Evolutionary conservation across 257 asterid genomes (phyloP).

Genomic region (Asclepias syriaca): DNA sequence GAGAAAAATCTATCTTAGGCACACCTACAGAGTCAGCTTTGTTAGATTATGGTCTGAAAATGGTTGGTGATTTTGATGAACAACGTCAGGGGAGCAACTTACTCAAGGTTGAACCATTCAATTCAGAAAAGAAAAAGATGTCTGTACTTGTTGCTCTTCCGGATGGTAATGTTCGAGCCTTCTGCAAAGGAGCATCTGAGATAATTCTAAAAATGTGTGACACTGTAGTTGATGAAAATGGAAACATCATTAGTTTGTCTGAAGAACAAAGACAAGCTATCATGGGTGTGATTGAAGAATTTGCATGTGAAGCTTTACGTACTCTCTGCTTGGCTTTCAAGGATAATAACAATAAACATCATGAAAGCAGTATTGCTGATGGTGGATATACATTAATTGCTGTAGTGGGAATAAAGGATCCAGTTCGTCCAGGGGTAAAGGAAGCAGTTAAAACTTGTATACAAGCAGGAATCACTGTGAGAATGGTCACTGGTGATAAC

Average conservation of each 20-base stretch:
- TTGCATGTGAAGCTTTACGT: constrained; percentile 76
- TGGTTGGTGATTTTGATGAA: constrained; percentile 78
- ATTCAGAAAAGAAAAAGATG: constrained; percentile 91
- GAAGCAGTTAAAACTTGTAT: constrained; percentile 83
- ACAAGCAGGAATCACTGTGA: constrained; percentile 83
- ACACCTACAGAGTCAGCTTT: constrained; percentile 89
- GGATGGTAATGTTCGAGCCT: constrained; percentile 67
- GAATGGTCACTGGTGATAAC: constrained; percentile 98
- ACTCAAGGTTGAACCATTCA: constrained; percentile 86
- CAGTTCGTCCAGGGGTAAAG: constrained; percentile 87
- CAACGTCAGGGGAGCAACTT: constrained; percentile 46
- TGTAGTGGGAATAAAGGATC: constrained; percentile 92
- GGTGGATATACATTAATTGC: constrained; percentile 73
- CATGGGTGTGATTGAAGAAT: constrained; percentile 52
- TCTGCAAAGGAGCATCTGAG: constrained; percentile 98
- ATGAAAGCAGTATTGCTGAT: constrained; percentile 48
- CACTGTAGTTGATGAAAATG: constrained; percentile 43
- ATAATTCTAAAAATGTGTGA: constrained; percentile 66
- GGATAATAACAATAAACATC: constrained; percentile 45
- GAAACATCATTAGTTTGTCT: constrained; percentile 54
- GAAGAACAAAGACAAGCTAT: constrained; percentile 47
- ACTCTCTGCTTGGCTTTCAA: constrained; percentile 88
- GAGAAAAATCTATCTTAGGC: constrained; percentile 67
- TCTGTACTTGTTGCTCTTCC: constrained; percentile 76
- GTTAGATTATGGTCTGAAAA: constrained; percentile 70